Evolutionary conservation across 2,329 filamentous ascomycete species (phyloP).

Genomic region (Thermomyces lanuginosus): DNA sequence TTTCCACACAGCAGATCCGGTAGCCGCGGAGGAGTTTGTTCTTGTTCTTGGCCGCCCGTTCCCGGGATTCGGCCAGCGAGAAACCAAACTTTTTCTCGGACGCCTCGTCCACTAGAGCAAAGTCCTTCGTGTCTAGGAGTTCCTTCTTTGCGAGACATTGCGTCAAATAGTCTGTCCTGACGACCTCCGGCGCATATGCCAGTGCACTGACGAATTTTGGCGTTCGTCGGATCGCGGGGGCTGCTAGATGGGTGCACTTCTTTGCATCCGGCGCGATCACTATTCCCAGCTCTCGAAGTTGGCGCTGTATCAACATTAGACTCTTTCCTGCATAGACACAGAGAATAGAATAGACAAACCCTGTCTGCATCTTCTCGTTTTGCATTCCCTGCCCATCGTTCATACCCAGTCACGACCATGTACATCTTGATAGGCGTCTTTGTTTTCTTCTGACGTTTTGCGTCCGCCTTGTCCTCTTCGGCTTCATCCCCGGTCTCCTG

Average conservation of each 20-base stretch:
- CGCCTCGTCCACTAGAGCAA: constrained; percentile 51
- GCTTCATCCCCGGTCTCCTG: constrained; percentile 30
- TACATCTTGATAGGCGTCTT: constrained; percentile 53
- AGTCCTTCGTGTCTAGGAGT: constrained; percentile 48
- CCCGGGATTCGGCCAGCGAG: constrained; percentile 49
- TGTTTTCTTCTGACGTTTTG: constrained; percentile 47
- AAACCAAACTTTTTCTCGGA: constrained; percentile 58
- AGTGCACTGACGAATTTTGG: constrained; percentile 85
- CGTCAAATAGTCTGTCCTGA: constrained; percentile 66
- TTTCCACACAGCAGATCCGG: constrained; percentile 69
- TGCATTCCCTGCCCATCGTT: constrained; percentile 58
- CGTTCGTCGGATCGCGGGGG: constrained; percentile 72
- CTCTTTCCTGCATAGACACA: constrained; percentile 5
- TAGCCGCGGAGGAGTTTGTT: constrained; percentile 59
- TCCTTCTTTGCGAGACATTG: constrained; percentile 53
- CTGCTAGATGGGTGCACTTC: constrained; percentile 70
- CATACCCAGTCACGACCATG: constrained; percentile 70
- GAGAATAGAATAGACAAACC: constrained; percentile 30
- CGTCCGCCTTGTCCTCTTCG: constrained; percentile 35
- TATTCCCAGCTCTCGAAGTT: constrained; percentile 70
- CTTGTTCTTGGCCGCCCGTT: constrained; percentile 57
- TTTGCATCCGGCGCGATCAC: constrained; percentile 59
- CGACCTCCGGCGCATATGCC: constrained; percentile 60
- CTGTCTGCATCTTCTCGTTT: constrained; percentile 65
- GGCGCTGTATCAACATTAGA: constrained; percentile 38